phyloP scores from a whole-genome alignment of 805 yeast species.

The Candida nanaspora region DNA sequence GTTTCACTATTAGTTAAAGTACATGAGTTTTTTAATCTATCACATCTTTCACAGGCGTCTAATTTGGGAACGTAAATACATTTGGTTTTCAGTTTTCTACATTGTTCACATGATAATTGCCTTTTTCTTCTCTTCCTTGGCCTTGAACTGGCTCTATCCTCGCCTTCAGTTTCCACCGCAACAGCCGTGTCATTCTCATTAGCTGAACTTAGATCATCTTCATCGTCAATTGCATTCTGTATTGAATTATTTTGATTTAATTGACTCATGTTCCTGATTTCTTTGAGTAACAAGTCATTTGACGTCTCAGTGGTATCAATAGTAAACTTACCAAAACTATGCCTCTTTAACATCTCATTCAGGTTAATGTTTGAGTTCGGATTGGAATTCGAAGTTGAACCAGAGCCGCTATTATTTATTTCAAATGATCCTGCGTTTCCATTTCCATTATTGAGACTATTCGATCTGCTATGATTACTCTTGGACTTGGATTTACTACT shows the following conservation, averaged over 20 bases:
- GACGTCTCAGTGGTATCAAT: conserved; percentile 11
- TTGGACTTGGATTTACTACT: too few relatives aligned
- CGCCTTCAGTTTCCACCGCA: not conserved
- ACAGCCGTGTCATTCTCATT: not conserved
- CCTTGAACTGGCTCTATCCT: not conserved
- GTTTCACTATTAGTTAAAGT: conserved; percentile 28
- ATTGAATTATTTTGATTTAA: conserved; percentile 1
- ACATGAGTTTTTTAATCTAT: conserved; percentile 38
- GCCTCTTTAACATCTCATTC: not conserved
- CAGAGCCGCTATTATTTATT: not conserved
- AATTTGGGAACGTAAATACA: conserved; percentile 41
- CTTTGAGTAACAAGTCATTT: conserved; percentile 17
- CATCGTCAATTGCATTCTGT: not conserved
- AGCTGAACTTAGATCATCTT: conserved; percentile 6
- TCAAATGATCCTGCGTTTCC: not conserved
- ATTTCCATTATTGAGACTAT: too few relatives aligned
- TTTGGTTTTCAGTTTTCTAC: conserved; percentile 51
- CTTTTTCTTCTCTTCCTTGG: conserved; percentile 16
- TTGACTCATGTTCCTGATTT: conserved; percentile 4
- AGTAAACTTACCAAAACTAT: conserved; percentile 14
- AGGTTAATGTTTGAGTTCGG: not conserved
- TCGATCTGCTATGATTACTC: too few relatives aligned
- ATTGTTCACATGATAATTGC: conserved; percentile 37
- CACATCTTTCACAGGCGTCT: conserved; percentile 47
- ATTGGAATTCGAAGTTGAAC: too few relatives aligned